Percentiles rank a stretch among this genome's conserved stretches.
Evolutionary conservation across 495 filamentous ascomycete species (phyloP).

Genomic region (Tirmania nivea): DNA sequence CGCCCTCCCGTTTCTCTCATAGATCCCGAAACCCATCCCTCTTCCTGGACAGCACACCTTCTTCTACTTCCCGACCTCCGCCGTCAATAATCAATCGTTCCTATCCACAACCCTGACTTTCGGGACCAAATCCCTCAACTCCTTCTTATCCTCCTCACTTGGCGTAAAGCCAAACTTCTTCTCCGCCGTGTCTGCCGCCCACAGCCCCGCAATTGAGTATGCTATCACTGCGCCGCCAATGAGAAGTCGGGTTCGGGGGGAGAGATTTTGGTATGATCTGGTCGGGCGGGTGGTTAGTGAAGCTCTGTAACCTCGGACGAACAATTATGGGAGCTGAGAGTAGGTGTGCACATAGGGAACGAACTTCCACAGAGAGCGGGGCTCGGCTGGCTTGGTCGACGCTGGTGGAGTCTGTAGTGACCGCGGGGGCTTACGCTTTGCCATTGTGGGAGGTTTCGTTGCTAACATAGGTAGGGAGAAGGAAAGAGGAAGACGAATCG

Average conservation of each 20-base stretch:
- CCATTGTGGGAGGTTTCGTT: no score
- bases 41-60: neutral
- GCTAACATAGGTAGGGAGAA: no score
- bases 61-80: neutral
- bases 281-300: neutral
- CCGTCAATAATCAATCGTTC: neutral
- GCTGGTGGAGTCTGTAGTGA: no score
- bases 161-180: conserved; percentile 38
- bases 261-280: conserved; percentile 38
- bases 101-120: conserved; percentile 28
- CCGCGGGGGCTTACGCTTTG: no score
- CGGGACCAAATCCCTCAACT: conserved; percentile 29
- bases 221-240: conserved; percentile 44
- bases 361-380: no score
- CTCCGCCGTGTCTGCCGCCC: conserved; percentile 38
- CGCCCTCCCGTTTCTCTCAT: no score
- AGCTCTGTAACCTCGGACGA: no score
- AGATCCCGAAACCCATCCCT: neutral
- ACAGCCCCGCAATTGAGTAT: conserved; percentile 39
- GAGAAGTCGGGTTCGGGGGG: conserved; percentile 37
- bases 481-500: no score
- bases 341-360: no score
- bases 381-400: no score
- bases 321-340: no score
- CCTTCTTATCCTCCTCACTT: conserved; percentile 37